Conservation (phyloP, 208 protist genomes). For the Leishmania tropica region DNA sequence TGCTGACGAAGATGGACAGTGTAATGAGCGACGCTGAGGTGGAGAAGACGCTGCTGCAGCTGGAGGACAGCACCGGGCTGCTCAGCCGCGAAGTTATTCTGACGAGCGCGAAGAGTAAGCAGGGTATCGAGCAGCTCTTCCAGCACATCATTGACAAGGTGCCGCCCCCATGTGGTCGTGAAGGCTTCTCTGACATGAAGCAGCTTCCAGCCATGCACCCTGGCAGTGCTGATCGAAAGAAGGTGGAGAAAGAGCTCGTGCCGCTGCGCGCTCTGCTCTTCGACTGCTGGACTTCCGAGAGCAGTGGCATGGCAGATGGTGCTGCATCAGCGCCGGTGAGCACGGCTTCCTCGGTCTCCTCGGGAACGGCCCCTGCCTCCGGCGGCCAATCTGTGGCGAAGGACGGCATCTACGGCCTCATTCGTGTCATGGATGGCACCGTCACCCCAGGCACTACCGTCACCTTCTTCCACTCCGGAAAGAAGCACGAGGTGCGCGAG, state of each 20-base stretch:
- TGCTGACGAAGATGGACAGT: constrained; percentile 91
- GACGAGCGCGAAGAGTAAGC: constrained; percentile 93
- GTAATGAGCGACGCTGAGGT: constrained; percentile 77
- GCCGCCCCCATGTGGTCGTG: constrained; percentile 68
- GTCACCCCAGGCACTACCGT: constrained; percentile 78
- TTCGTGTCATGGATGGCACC: constrained; percentile 92
- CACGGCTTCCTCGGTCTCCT: constrained; percentile 2
- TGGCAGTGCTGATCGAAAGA: constrained; percentile 48
- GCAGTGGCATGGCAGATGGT: constrained; percentile 81
- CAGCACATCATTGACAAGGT: constrained; percentile 90
- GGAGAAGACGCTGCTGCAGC: constrained; percentile 66
- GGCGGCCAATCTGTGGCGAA: constrained; percentile 28
- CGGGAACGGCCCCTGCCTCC: not conserved
- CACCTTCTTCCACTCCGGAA: constrained; percentile 61
- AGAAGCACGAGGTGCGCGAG: constrained; percentile 86
- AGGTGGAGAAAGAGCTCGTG: constrained; percentile 55
- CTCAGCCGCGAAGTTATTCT: constrained; percentile 85
- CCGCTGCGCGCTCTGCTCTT: constrained; percentile 96
- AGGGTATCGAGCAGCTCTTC: constrained; percentile 89
- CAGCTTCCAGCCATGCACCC: constrained; percentile 75
- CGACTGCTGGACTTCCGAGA: constrained; percentile 94
- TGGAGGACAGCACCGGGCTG: constrained; percentile 90
- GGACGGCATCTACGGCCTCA: constrained; percentile 75
- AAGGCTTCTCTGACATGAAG: constrained; percentile 76
- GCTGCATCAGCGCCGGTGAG: not conserved